Percentiles rank a stretch among this genome's conserved stretches.
Conservation (phyloP, 75 land plant genomes). For the Pseudotsuga menziesii region DNA sequence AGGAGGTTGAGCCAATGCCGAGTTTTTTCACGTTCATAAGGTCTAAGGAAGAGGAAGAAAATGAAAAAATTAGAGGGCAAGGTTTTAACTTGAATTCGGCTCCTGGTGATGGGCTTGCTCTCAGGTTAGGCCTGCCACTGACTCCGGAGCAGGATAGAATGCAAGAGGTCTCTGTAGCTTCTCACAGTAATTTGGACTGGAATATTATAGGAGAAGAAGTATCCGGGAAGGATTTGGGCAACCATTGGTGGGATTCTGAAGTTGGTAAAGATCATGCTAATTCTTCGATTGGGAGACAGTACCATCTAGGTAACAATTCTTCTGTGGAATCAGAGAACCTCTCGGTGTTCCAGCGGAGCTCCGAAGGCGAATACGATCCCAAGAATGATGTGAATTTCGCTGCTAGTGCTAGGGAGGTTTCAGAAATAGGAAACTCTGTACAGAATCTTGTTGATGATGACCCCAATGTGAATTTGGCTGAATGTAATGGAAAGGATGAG, state of each 20-base stretch:
- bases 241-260: background rate
- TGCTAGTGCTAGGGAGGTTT: background rate
- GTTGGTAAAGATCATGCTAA: background rate
- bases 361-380: conserved; percentile 14
- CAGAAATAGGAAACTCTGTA: background rate
- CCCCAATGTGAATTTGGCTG: background rate
- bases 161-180: background rate
- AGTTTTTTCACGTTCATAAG: background rate
- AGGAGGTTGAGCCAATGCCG: too few relatives aligned
- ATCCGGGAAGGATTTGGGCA: background rate
- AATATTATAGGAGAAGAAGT: background rate
- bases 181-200: background rate
- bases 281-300: background rate
- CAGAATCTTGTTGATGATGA: background rate
- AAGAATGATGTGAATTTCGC: background rate
- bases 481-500: background rate
- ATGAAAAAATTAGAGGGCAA: background rate
- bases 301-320: background rate
- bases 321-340: conserved; percentile 4
- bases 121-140: background rate
- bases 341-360: background rate
- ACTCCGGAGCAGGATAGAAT: background rate
- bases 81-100: background rate
- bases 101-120: background rate
- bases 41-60: background rate